Conservation (phyloP, 352 stramenopile species). For the Phytopythium chamaehyphon region DNA sequence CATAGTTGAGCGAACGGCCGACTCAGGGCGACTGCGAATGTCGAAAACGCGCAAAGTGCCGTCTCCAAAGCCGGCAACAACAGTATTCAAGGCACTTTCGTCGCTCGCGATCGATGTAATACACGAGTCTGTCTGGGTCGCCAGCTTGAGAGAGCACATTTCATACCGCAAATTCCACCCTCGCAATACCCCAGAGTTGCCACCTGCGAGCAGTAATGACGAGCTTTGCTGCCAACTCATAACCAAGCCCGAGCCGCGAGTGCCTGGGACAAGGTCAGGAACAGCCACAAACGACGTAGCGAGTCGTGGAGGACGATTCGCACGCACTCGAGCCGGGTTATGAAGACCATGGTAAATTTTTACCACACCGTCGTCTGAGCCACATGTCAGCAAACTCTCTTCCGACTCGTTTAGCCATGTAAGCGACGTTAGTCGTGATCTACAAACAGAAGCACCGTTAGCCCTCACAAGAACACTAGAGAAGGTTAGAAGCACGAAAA, state of each 20-base stretch:
- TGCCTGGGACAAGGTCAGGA: constrained; percentile 89
- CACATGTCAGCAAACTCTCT: constrained; percentile 92
- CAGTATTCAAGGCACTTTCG: constrained; percentile 56
- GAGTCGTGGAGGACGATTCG: constrained; percentile 62
- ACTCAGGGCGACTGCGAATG: constrained; percentile 74
- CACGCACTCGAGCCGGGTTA: constrained; percentile 12
- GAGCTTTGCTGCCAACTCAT: constrained; percentile 94
- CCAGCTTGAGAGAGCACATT: constrained; percentile 74
- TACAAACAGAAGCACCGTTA: too few relatives aligned
- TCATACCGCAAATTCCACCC: constrained; percentile 96
- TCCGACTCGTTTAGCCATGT: constrained; percentile 96
- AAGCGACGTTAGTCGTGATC: constrained; percentile 91
- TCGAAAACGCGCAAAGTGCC: constrained; percentile 95
- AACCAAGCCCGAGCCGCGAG: constrained; percentile 91
- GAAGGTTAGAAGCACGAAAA: constrained; percentile 9
- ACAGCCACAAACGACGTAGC: constrained; percentile 92
- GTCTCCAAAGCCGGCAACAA: constrained; percentile 93
- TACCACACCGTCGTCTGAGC: constrained; percentile 96
- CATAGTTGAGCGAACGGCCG: constrained; percentile 61
- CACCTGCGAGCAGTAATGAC: constrained; percentile 90
- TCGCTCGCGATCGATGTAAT: constrained; percentile 89
- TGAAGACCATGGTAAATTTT: constrained; percentile 92
- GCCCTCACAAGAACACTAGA: too few relatives aligned
- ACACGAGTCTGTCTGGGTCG: constrained; percentile 88
- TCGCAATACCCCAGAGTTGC: constrained; percentile 89